Evolutionary conservation across 768 basidiomycete species (phyloP).

Genomic region (Cystofilobasidium bisporidii): DNA sequence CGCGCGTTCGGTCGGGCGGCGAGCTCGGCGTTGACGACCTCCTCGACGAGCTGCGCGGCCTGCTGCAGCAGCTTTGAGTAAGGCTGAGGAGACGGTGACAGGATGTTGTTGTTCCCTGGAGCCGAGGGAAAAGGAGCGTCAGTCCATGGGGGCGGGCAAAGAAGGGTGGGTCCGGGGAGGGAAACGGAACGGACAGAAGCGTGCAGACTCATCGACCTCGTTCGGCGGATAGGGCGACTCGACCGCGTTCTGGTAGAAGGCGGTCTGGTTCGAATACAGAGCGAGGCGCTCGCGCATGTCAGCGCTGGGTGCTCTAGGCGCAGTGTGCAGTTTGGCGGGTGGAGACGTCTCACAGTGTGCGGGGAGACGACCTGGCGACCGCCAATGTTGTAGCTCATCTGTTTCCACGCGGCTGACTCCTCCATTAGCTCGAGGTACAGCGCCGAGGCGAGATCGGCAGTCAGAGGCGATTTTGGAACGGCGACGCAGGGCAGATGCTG

Average conservation of each 20-base stretch:
- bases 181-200: slow-evolving; percentile 14
- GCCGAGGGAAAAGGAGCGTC: not conserved
- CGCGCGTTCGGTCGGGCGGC: slow-evolving; percentile 10
- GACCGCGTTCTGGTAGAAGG: not conserved
- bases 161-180: not conserved
- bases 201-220: slow-evolving; percentile 23
- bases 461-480: slow-evolving; percentile 34
- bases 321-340: too few relatives aligned
- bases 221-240: not conserved
- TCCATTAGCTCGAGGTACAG: slow-evolving; percentile 38
- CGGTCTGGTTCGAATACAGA: not conserved
- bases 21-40: slow-evolving; percentile 35
- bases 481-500: slow-evolving; percentile 32
- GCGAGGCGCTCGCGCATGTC: too few relatives aligned
- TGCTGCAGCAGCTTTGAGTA: slow-evolving; percentile 34
- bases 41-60: slow-evolving; percentile 37
- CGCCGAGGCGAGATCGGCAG: slow-evolving; percentile 36
- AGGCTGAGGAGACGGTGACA: slow-evolving; percentile 16
- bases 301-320: too few relatives aligned
- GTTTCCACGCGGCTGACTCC: slow-evolving; percentile 35
- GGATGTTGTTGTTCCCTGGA: slow-evolving; percentile 20
- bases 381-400: slow-evolving; percentile 35
- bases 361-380: slow-evolving; percentile 36
- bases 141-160: not conserved
- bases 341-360: slow-evolving; percentile 35